Evolutionary conservation across 176 grass and related monocot genomes (phyloP), one percentile per base, ranked within the genome.

Genomic region (Guadua angustifolia): DNA sequence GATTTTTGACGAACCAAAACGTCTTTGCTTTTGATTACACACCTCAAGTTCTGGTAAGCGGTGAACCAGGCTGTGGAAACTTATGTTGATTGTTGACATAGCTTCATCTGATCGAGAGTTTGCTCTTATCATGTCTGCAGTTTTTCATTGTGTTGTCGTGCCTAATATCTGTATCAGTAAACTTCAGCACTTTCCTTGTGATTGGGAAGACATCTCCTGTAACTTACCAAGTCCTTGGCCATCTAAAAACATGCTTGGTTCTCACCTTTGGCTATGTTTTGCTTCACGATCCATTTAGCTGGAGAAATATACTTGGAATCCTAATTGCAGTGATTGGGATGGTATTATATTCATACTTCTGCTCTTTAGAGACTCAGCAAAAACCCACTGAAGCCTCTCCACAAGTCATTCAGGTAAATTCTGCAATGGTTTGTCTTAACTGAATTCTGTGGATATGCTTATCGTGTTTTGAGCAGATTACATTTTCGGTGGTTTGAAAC

Each of bases 191-290:
- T 68, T 98, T 98, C 65, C 91, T 98, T 72, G 96, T 98, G 42
- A 98, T 98, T 21, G 93, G 96, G 72, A 98, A 95, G 81, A 98
- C 96, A 39, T 98, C 96, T 62, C 96, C 96, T 66, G 96, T 98
- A 69, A 95, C 96, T 68, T 98, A 98, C 83, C 96, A 98, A 88
- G 96, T 98, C 52, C 73, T 98, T 73, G 96, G 96, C 39, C 96
- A 98, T 88, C 91, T 98, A 36, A 98, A 98, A 87, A 98, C 96
- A 40, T 98, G 96, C 80, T 82, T 98, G 75, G 96, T 98, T 79
- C 84, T 98, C 59, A 25, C 93, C 68, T 98, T 98, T 67, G 96
- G 96, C 21, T 98, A 98, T 85, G 96, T 94, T 75, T 85, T 98
- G 71, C 96, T 98, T 69, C 93, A 95, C 0, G 93, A 98, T 83